Conservation (phyloP, 2,329 filamentous ascomycete species). For the Tolypocladium amazonense region DNA sequence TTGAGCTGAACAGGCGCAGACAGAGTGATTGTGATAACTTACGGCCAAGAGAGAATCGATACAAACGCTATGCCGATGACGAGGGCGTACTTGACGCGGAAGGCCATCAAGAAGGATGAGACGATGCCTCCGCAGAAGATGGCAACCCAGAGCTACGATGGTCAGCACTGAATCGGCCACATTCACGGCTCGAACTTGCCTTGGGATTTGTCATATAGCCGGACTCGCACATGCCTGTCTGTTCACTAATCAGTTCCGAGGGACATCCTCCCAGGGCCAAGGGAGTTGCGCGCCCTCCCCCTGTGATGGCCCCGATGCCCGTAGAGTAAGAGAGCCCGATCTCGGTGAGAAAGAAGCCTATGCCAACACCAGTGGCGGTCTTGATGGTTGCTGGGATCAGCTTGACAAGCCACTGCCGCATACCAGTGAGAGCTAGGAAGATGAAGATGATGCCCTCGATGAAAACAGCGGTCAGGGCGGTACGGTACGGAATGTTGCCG, state of each 20-base stretch:
- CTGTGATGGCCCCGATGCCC: constrained; percentile 75
- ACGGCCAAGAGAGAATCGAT: constrained; percentile 67
- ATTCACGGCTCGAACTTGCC: constrained; percentile 24
- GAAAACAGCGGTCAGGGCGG: constrained; percentile 54
- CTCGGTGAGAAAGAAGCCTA: constrained; percentile 53
- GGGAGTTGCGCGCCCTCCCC: constrained; percentile 53
- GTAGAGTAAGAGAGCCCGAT: constrained; percentile 65
- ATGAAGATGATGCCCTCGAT: constrained; percentile 56
- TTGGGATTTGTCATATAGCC: constrained; percentile 70
- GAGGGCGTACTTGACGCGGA: constrained; percentile 64
- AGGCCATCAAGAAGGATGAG: constrained; percentile 72
- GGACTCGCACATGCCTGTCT: constrained; percentile 38
- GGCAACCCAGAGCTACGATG: constrained; percentile 64
- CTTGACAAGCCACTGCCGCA: constrained; percentile 63
- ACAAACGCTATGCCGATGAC: constrained; percentile 63
- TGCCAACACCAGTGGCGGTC: constrained; percentile 54
- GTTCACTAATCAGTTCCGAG: constrained; percentile 35
- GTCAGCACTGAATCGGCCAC: constrained; percentile 1
- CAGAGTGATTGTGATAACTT: constrained; percentile 17
- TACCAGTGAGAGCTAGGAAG: constrained; percentile 52
- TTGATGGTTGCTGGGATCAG: constrained; percentile 56
- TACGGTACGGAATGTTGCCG: constrained; percentile 44
- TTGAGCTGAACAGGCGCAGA: neutral
- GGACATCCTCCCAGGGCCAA: constrained; percentile 69
- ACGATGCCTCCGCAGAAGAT: constrained; percentile 72